These are phyloP conservation scores for Boletus reticulatus DNA, from an alignment of 768 basidiomycete species.

Conservation along the genomic window DNA sequence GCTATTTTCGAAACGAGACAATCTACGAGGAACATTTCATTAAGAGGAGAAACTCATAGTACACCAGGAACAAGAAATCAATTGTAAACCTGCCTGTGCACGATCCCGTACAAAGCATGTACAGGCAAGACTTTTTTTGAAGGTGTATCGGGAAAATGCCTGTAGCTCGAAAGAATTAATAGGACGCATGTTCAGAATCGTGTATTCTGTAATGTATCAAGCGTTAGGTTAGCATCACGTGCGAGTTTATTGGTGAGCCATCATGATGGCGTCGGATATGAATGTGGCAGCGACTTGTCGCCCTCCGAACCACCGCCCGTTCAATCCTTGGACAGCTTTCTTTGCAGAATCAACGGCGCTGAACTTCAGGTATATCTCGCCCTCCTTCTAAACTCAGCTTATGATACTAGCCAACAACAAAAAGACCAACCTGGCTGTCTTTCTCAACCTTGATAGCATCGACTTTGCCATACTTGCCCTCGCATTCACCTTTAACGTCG, in stretches of 20 bases:
- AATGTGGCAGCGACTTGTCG: slow-evolving; percentile 83
- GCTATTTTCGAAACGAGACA: slow-evolving; percentile 22
- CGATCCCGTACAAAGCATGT: slow-evolving; percentile 30
- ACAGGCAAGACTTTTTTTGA: slow-evolving; percentile 33
- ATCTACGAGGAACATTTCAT: slow-evolving; percentile 35
- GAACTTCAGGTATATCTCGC: slow-evolving; percentile 97
- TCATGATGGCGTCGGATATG: slow-evolving; percentile 93
- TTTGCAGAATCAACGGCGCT: slow-evolving; percentile 74
- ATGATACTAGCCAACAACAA: neutral
- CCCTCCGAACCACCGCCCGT: slow-evolving; percentile 97
- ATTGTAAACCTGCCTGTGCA: slow-evolving; percentile 40
- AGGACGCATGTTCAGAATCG: slow-evolving; percentile 15
- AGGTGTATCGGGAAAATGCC: slow-evolving; percentile 28
- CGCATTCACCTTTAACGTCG: slow-evolving; percentile 93
- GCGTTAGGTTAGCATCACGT: slow-evolving; percentile 23
- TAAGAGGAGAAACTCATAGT: slow-evolving; percentile 31
- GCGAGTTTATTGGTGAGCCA: slow-evolving; percentile 69
- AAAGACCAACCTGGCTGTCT: slow-evolving; percentile 75
- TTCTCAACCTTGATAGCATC: slow-evolving; percentile 89
- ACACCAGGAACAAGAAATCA: slow-evolving; percentile 31
- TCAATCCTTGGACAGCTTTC: slow-evolving; percentile 84
- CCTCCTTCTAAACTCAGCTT: slow-evolving; percentile 45
- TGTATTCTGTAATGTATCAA: slow-evolving; percentile 30
- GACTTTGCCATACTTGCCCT: slow-evolving; percentile 86
- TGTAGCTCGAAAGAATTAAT: slow-evolving; percentile 34